These are phyloP conservation scores for Glomus cerebriforme DNA, from an alignment of 192 early-diverging fungal species.

Conservation along the genomic window DNA sequence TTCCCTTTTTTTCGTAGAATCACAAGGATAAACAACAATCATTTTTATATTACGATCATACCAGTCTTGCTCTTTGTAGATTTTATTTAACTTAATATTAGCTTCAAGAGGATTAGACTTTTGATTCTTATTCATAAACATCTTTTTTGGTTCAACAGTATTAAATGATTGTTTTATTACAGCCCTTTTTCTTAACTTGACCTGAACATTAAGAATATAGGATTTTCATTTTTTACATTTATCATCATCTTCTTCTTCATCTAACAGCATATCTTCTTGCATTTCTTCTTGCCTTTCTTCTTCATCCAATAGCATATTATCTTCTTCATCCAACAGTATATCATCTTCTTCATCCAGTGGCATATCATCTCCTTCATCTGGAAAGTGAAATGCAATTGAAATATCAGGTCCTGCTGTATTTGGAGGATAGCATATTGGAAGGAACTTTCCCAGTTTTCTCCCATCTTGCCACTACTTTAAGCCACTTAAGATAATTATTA, in stretches of 20 bases:
- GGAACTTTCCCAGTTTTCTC: background rate
- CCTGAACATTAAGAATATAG: background rate
- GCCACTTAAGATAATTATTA: background rate
- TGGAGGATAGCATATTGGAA: background rate
- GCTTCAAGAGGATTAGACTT: background rate
- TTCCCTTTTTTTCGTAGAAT: background rate
- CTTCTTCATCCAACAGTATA: too few relatives aligned
- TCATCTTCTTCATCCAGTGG: too few relatives aligned
- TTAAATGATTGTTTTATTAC: too few relatives aligned
- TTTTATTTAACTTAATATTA: background rate
- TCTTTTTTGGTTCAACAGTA: background rate
- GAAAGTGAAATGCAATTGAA: slow-evolving; percentile 1
- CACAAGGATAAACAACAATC: slow-evolving; percentile 5
- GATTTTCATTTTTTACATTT: background rate
- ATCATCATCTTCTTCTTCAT: too few relatives aligned
- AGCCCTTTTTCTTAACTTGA: slow-evolving; percentile 11
- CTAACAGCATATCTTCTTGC: too few relatives aligned
- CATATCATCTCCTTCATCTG: too few relatives aligned
- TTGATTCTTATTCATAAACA: background rate
- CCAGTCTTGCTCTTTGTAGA: background rate
- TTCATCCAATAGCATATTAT: too few relatives aligned
- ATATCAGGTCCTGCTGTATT: slow-evolving; percentile 1
- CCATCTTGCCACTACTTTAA: background rate
- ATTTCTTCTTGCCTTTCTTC: too few relatives aligned
- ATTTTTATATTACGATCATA: background rate